phyloP scores from a whole-genome alignment of 2,329 filamentous ascomycete genomes.

The Botrytis deweyae region DNA sequence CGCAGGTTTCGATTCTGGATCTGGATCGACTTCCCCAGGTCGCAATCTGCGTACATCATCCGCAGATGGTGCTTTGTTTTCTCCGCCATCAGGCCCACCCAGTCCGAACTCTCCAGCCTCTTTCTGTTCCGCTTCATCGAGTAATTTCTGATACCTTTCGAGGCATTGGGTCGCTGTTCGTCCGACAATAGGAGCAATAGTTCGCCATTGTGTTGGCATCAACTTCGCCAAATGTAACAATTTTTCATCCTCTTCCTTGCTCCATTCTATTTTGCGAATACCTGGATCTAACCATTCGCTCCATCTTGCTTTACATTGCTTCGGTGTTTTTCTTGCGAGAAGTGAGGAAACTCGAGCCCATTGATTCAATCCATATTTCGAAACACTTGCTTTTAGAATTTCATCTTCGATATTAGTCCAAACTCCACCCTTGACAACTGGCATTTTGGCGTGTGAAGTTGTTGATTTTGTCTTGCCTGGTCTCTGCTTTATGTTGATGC shows the following conservation, averaged over 20 bases:
- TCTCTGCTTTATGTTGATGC: conserved; percentile 6
- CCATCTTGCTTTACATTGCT: conserved; percentile 99
- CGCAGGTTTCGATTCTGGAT: conserved; percentile 93
- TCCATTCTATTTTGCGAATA: conserved; percentile 99
- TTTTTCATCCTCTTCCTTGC: conserved; percentile 97
- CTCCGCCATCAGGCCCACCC: conserved; percentile 80
- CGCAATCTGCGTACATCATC: conserved; percentile 87
- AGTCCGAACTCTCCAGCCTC: conserved; percentile 80
- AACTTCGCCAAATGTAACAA: conserved; percentile 93
- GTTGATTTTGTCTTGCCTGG: conserved; percentile 17
- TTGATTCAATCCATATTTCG: conserved; percentile 93
- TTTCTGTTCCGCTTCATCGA: conserved; percentile 91
- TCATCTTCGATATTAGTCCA: conserved; percentile 86
- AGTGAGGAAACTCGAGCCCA: conserved; percentile 98
- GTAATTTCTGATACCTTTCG: conserved; percentile 92
- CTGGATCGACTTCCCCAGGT: conserved; percentile 94
- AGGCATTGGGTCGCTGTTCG: conserved; percentile 95
- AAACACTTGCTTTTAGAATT: conserved; percentile 85
- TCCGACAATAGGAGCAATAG: conserved; percentile 94
- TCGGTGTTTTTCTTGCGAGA: conserved; percentile 93
- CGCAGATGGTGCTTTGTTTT: conserved; percentile 82
- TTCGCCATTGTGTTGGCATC: conserved; percentile 99
- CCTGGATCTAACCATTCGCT: conserved; percentile 96
- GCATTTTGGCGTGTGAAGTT: conserved; percentile 50
- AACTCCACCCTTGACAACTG: conserved; percentile 71